phyloP scores from a whole-genome alignment of 768 basidiomycete genomes.

The Hypholoma fasciculare region DNA sequence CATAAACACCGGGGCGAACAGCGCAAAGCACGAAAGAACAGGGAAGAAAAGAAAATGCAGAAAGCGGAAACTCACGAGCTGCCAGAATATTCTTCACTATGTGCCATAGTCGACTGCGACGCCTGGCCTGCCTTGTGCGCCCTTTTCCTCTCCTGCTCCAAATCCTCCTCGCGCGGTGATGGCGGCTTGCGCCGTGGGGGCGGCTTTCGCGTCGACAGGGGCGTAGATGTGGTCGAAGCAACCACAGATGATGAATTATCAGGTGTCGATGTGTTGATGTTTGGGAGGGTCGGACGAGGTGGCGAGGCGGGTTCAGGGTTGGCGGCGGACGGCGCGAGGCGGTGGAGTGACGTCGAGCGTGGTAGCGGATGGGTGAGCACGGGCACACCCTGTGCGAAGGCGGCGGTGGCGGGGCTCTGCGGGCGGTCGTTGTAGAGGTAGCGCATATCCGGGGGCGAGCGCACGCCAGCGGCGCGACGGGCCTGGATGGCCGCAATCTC shows the following conservation, averaged over 20 bases:
- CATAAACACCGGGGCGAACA: too few species aligned
- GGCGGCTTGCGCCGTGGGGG: constrained; percentile 21
- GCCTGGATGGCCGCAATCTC: constrained; percentile 64
- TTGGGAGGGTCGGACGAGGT: constrained; percentile 5
- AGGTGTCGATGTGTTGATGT: not conserved
- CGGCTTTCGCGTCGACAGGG: constrained; percentile 11
- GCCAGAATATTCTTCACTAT: constrained; percentile 8
- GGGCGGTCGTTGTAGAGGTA: constrained; percentile 37
- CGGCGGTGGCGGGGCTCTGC: constrained; percentile 23
- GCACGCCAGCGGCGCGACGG: constrained; percentile 33
- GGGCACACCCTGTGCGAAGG: constrained; percentile 1
- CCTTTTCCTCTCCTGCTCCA: not conserved
- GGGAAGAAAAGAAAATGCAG: not conserved
- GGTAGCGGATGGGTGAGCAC: constrained; percentile 15
- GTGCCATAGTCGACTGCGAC: constrained; percentile 14
- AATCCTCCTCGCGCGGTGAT: constrained; percentile 10
- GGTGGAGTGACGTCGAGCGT: constrained; percentile 18
- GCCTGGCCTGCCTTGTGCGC: constrained; percentile 15
- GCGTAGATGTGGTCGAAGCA: not conserved
- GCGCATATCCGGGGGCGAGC: constrained; percentile 31
- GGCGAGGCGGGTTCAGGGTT: not conserved
- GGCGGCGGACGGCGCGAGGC: not conserved
- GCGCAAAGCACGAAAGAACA: not conserved
- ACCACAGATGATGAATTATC: too few species aligned
- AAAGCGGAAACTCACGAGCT: constrained; percentile 14